These are phyloP conservation scores for Liquidambar formosana DNA, from an alignment of 164 flowering plant species.

Conservation along the genomic window DNA sequence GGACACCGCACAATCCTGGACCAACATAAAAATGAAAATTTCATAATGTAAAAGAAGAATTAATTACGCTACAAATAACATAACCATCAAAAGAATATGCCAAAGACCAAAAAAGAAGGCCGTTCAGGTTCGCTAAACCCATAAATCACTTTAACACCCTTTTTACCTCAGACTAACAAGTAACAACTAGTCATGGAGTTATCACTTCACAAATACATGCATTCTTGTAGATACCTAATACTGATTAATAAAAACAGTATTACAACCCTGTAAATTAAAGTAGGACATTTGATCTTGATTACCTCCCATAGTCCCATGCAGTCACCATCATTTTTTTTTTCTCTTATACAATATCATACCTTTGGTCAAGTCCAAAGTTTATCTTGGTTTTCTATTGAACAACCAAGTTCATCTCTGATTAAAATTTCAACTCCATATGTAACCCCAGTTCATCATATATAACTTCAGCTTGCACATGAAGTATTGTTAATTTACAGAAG, in stretches of 20 bases:
- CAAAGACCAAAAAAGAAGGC: neutral
- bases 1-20: constrained; percentile 68
- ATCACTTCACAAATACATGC: too few relatives aligned
- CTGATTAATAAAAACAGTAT: too few relatives aligned
- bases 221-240: too few relatives aligned
- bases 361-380: neutral
- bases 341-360: neutral
- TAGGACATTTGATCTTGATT: neutral
- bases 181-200: too few relatives aligned
- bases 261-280: too few relatives aligned
- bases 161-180: too few relatives aligned
- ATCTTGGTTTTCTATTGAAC: neutral
- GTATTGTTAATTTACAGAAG: neutral
- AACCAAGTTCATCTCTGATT: neutral
- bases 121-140: too few relatives aligned
- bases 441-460: neutral
- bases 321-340: neutral
- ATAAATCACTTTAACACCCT: neutral
- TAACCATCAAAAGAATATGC: neutral
- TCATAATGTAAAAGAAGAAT: neutral
- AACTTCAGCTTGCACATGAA: too few relatives aligned
- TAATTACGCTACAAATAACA: neutral
- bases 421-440: neutral
- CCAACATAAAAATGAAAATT: constrained; percentile 8
- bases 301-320: neutral